phyloP scores from a whole-genome alignment of 1,284 basidiomycete genomes.

The Polyporus tsugae region DNA sequence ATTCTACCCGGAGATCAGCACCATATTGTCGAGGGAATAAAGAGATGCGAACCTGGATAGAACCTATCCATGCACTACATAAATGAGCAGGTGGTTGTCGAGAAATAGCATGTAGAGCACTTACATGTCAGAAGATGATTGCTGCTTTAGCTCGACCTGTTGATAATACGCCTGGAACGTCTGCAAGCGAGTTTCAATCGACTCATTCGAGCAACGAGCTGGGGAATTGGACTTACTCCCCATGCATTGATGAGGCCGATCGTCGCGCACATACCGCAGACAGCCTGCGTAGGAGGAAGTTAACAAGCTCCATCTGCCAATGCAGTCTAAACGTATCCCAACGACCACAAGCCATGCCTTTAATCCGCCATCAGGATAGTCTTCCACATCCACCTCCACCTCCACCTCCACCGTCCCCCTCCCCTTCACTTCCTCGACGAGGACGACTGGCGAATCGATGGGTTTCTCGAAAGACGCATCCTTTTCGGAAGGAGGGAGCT shows the following conservation, averaged over 20 bases:
- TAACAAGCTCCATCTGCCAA: background rate
- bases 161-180: constrained; percentile 1
- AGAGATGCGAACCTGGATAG: background rate
- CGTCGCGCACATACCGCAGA: constrained; percentile 1
- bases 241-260: background rate
- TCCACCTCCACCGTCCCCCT: background rate
- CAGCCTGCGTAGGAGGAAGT: background rate
- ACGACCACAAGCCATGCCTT: constrained; percentile 1
- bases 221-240: background rate
- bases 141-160: background rate
- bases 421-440: background rate
- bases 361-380: background rate
- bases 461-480: background rate
- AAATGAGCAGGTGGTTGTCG: background rate
- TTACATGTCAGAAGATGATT: background rate
- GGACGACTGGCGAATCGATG: background rate
- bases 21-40: background rate
- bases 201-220: background rate
- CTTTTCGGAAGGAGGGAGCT: background rate
- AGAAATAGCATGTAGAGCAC: background rate
- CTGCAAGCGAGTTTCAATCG: background rate
- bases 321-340: background rate
- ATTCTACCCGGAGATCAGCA: background rate
- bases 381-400: background rate
- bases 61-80: background rate